Base-by-base conservation (phyloP, 2,329 filamentous ascomycete genomes). In the Aspergillus felis region DNA sequence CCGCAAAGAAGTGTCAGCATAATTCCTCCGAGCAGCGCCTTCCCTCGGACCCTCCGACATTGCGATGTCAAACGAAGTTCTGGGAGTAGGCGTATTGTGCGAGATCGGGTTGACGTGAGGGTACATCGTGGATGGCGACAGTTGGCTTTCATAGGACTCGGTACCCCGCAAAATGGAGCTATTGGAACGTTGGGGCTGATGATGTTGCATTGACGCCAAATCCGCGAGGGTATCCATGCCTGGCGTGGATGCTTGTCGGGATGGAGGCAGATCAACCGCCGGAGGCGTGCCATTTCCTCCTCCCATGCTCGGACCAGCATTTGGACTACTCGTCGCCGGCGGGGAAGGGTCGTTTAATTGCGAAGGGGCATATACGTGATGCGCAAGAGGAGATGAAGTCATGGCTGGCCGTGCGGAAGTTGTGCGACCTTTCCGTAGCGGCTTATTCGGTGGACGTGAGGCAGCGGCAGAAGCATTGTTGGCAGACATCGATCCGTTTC, bases 151-250 rank as follows among this genome's bases (percentile, higher is more conserved):
- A 58, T 74, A 76, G 17, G 73, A 73, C 52, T 76, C 72, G n/a
- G 73, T 70, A 49, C 63, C 72, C 48, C 74, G 68, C 25, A 76
- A 60, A 46, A 75, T 68, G n/a, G 73, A 63, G 27, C 75, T 68
- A 53, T 71, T 78, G 44, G 71, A 68, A 29, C 73, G 73, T 55
- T 74, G 71, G 7, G 74, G 72, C 56, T 78, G 76, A 53, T 78
- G 77, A 55, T 75, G 76, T 65, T 79, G 78, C 71, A 79, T 77
- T 14, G 76, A 75, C 41, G 78, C 77, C 29, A 79, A 66, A 59
- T 81, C 78, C 28, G 77, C 77, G 54, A 80, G 65, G n/a, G 76
- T 76, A 60, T 80, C 78, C 71, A 81, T 79, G n/a, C 76, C 77
- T 2, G 75, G 73, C 4, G 77, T 78, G 12, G 78, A 77, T 2